Evolutionary conservation across 306 rosid species (phyloP), one percentile per base, ranked within the genome.

Genomic region (Trichosanthes cucumerina): DNA sequence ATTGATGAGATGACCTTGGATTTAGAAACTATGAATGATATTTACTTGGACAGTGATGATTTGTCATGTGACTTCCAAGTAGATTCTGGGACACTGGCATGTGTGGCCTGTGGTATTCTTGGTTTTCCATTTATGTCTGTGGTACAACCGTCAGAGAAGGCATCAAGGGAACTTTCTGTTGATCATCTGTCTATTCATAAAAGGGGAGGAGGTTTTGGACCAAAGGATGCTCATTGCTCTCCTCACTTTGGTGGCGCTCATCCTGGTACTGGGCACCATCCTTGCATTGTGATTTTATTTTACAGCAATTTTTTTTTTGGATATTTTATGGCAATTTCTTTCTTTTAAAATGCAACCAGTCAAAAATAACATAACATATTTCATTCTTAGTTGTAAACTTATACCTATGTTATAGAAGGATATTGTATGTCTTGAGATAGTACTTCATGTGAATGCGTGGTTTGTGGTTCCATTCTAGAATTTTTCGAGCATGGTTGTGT

Each of bases 71-170:
- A 95, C 86, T 91, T 95, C 81, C 93, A 91, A 90, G 92, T 96
- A 56, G 97, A 95, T 85, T 92, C 99, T 3, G 99, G 99, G 77
- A 90, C 99, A 75, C 79, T 95, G 92, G 89, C 92, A 72, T 95
- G 99, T 66, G 97, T 95, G 69, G 97, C 93, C 68, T 95, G 99
- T 86, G 99, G 99, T 84, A 91, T 95, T 78, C 99, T 95, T 78
- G 99, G 99, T 60, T 95, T 92, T 88, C 99, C 99, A 75, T 92
- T 95, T 84, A 95, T 95, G 99, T 84, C 96, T 77, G 86, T 95
- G 76, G 90, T 95, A 57, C 98, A 95, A 59, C 99, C 99, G 72
- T 86, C 93, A 79, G 88, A 88, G 82, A 88, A 83, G 78, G 89
- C 90, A 28, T 75, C 88, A 60, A 72, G 38, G 84, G 90, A 92